Conservation (phyloP, 148 eudicot species). For the Amaranthus cruentus region DNA sequence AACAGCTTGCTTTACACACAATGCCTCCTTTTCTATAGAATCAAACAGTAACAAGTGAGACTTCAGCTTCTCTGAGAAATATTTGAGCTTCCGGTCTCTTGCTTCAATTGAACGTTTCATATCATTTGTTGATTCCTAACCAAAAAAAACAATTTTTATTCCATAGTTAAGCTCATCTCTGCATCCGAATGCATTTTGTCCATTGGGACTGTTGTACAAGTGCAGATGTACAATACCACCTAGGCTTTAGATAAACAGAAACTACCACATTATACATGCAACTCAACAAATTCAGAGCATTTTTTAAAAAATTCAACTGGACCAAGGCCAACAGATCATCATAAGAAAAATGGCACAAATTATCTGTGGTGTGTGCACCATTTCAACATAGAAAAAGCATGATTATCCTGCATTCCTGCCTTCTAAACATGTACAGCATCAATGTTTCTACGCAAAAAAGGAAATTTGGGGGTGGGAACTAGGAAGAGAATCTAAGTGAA, state of each 20-base stretch:
- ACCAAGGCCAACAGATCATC: neutral
- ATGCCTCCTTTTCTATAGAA: constrained; percentile 49
- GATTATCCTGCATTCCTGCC: neutral
- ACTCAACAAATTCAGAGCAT: neutral
- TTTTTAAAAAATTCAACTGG: neutral
- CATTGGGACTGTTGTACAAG: neutral
- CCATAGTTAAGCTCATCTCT: neutral
- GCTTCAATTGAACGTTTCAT: constrained; percentile 46
- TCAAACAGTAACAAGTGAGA: constrained; percentile 35
- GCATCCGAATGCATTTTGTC: constrained; percentile 2
- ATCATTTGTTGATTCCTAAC: constrained; percentile 48
- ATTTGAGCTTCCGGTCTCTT: constrained; percentile 39
- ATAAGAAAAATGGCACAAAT: neutral
- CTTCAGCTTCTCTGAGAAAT: constrained; percentile 44
- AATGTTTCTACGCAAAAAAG: neutral
- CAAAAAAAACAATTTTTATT: neutral
- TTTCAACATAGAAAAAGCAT: neutral
- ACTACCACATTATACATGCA: neutral
- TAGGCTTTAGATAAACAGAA: neutral
- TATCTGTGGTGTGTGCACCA: neutral
- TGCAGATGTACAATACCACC: neutral
- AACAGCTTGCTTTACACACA: constrained; percentile 38
- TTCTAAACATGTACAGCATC: neutral
- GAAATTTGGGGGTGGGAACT: neutral
- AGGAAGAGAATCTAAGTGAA: neutral